Base-by-base conservation (phyloP, 2,329 filamentous ascomycete species). In the Exutisphaerella laricina region DNA sequence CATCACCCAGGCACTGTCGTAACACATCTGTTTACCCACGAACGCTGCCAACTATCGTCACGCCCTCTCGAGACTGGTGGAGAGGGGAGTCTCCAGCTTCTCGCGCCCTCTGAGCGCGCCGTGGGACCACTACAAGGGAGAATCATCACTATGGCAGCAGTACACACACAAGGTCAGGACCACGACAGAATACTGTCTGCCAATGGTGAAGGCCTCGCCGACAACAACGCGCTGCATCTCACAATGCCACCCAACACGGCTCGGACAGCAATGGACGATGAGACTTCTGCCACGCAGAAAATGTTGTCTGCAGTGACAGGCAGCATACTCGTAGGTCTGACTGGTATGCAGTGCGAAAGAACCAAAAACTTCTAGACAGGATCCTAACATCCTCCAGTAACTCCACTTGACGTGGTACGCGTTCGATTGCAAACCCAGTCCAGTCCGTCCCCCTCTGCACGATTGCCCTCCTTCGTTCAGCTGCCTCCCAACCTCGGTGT, bases 281-380 rank as follows among this genome's bases (percentile, higher is more conserved):
- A 90, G 49, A 87, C 94, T 52, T 88, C 89, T 4, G 77, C 88
- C 16, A 68, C 76, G 9, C 90, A 97, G 70, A 92, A 90, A 71
- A 98, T 98, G 92, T 66, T 94, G 41, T 95, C 90, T 43, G 92
- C 92, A 37, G 86, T 90, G 53, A 84, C 84, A 41, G 92, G 92
- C 46, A 97, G 89, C 66, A 69, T 98, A 44, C 66, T 97, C 50
- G 97, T 90, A 6, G 92, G 88, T 14, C 67, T 97, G 18, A 76
- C 97, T 30, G 87, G 89, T 95, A 74, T 53, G 78, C 40, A 9
- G 14, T n/a, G n/a, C n/a, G n/a, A n/a, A n/a, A n/a, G n/a, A n/a
- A n/a, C n/a, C n/a, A n/a, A n/a, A n/a, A n/a, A n/a, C n/a, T n/a
- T 7, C 23, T 18, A 39, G 25, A 21, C 12, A 5, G 14, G 18